A percentile compares a stretch with the other conserved stretches of the same genome.
Conservation (phyloP, 805 yeast species). For the Myxozyma neotropica region DNA sequence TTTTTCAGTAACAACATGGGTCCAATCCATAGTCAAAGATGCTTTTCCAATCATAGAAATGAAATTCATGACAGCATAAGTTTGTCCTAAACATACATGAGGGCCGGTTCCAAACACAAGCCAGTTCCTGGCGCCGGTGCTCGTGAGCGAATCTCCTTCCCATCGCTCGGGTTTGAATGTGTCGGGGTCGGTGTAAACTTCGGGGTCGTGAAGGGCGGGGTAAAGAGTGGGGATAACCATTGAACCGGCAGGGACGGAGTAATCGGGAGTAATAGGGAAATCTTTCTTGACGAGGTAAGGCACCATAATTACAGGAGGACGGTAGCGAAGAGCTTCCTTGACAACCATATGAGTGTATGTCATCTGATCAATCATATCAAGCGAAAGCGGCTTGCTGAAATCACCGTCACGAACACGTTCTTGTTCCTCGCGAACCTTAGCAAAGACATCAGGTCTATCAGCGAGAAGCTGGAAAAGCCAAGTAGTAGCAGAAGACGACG, state of each 20-base stretch:
- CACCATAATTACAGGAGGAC: slow-evolving; percentile 98
- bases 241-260: slow-evolving; percentile 94
- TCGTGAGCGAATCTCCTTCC: slow-evolving; percentile 70
- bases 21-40: slow-evolving; percentile 74
- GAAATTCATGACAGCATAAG: slow-evolving; percentile 87
- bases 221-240: slow-evolving; percentile 96
- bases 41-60: slow-evolving; percentile 91
- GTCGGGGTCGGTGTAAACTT: slow-evolving; percentile 92
- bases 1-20: slow-evolving; percentile 77
- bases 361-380: slow-evolving; percentile 84
- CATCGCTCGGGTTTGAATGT: slow-evolving; percentile 95
- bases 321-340: slow-evolving; percentile 85
- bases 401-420: slow-evolving; percentile 77
- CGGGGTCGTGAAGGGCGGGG: slow-evolving; percentile 97
- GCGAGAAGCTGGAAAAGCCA: slow-evolving; percentile 97
- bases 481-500: slow-evolving; percentile 94
- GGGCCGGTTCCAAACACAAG: slow-evolving; percentile 97
- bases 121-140: slow-evolving; percentile 75
- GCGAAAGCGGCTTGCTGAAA: slow-evolving; percentile 59
- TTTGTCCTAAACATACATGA: slow-evolving; percentile 93
- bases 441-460: slow-evolving; percentile 89
- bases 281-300: slow-evolving; percentile 89
- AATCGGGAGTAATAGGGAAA: slow-evolving; percentile 79
- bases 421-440: slow-evolving; percentile 90
- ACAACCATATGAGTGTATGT: slow-evolving; percentile 86